phyloP scores from a whole-genome alignment of 116 monocot genomes.

The Papilionanthe hybrid region DNA sequence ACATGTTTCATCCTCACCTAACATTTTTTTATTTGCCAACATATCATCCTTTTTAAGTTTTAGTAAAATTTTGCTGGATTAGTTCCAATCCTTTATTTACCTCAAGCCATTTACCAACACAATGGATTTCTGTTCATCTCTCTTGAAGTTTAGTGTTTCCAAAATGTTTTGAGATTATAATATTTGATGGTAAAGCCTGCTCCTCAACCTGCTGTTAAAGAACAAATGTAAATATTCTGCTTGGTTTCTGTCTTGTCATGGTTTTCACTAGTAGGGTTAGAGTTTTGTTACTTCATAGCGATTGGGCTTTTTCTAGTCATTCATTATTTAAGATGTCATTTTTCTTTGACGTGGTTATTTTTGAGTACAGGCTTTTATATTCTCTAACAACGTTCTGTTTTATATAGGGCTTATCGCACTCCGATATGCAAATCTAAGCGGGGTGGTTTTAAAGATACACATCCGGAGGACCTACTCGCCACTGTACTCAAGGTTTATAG shows the following conservation, averaged over 20 bases:
- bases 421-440: conserved; percentile 68
- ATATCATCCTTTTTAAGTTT: neutral
- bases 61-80: neutral
- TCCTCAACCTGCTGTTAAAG: neutral
- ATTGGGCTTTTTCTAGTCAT: neutral
- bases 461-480: conserved; percentile 55
- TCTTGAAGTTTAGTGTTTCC: neutral
- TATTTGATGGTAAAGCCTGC: neutral
- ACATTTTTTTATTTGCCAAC: neutral
- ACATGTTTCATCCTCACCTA: neutral
- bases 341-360: neutral
- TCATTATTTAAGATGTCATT: neutral
- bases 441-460: conserved; percentile 69
- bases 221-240: neutral
- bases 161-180: neutral
- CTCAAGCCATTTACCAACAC: neutral
- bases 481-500: conserved; percentile 53
- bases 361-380: neutral
- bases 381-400: neutral
- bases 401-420: conserved; percentile 56
- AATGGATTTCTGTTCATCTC: neutral
- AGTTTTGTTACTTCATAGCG: neutral
- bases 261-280: neutral
- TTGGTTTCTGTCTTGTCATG: neutral
- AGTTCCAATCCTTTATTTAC: neutral